Base-by-base conservation (phyloP, 495 filamentous ascomycete species). In the Penicillium subrubescens region DNA sequence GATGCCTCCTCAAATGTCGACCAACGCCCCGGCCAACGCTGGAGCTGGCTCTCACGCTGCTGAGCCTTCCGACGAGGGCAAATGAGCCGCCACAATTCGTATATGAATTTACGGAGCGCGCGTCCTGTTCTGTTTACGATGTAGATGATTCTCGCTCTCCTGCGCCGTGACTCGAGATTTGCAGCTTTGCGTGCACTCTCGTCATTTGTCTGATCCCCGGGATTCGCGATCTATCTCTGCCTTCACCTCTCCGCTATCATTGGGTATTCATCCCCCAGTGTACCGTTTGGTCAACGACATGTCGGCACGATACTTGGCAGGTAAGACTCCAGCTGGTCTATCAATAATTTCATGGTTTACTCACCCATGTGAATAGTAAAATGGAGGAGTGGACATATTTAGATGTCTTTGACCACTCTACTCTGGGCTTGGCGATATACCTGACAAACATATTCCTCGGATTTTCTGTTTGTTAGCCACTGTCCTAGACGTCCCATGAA, bases 1-100 rank as follows among this genome's bases (percentile, higher is more conserved):
- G 60, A 72, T 78, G 19, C 76, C 82, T 19, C 74, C 80, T 65
- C 84, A 84, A 29, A 76, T 79, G 65, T 72, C 78, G 55, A 65
- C 75, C 62, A 81, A 81, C 54, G 69, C 79, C 21, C 67, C 78
- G 23, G 70, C 81, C n/a, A 76, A 77, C 34, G 64, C 75, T 25
- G 65, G 71, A n/a, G 65, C 73, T 44, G 72, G 60, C 12, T 60
- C 79, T 15, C 83, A 78, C 57, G 61, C 81, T 2, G 71, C 79
- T 15, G 85, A 86, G 58, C 69, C 77, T 35, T 71, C 77, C 17
- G 84, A 88, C n/a, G 83, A 85, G 62, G 72, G 77, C 51, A 88
- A 88, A 84, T 88, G 84, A 88, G 64, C 8, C 44, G 50, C 60
- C 46, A 34, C 43, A 56, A 57, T n/a, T 61, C 64, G 52, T 59